A percentile compares a stretch with the other conserved stretches of the same genome.
Evolutionary conservation across 202 grass and related monocot species (phyloP).

Genomic region (Dendrocalamus latiflorus): DNA sequence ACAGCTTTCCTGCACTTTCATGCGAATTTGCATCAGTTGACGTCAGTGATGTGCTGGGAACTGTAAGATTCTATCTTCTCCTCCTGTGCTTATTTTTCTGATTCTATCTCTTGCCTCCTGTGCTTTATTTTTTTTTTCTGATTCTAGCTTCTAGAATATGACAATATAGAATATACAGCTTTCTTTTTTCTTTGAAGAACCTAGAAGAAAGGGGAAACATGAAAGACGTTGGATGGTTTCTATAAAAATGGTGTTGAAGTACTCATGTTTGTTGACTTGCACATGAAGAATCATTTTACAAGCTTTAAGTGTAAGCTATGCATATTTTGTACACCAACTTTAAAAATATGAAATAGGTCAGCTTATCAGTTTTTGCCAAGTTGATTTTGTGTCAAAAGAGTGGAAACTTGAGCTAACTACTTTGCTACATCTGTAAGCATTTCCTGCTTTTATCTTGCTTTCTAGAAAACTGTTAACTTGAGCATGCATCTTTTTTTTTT

Average conservation of each 20-base stretch:
- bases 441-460: background rate
- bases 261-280: background rate
- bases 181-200: background rate
- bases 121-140: constrained; percentile 14
- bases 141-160: background rate
- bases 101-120: background rate
- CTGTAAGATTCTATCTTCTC: constrained; percentile 62
- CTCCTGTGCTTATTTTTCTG: constrained; percentile 4
- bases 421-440: background rate
- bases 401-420: background rate
- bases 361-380: background rate
- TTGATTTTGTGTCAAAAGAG: background rate
- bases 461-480: no score
- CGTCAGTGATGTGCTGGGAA: constrained; percentile 92
- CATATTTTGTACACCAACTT: background rate
- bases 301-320: background rate
- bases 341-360: background rate
- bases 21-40: constrained; percentile 98
- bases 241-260: background rate
- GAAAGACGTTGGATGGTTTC: background rate
- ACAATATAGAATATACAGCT: background rate
- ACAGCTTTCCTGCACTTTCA: constrained; percentile 92
- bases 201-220: background rate
- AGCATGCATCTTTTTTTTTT: background rate
- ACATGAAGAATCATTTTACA: background rate